Evolutionary conservation across 2,329 filamentous ascomycete species (phyloP), one percentile per base, ranked within the genome.

Genomic region (Talaromyces pinophilus): DNA sequence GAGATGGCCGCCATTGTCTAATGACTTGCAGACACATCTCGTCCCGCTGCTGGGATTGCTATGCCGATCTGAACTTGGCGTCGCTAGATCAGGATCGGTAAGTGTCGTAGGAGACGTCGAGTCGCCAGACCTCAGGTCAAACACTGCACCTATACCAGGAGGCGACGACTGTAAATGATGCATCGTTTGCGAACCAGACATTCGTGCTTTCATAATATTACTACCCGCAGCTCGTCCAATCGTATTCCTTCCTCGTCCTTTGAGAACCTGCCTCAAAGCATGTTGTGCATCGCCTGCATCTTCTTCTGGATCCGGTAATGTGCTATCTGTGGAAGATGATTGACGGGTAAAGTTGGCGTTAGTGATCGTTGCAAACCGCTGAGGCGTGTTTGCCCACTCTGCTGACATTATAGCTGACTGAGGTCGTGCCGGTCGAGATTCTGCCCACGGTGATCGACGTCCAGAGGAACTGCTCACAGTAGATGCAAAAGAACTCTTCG

Each of bases 21-120:
- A 77, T 17, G 82, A 81, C 61, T 84, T 83, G 71, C 87, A 89
- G 30, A 87, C 75, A 73, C 87, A 89, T 44, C 86, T 82, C 10
- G 86, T 87, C 42, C 83, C 83, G 67, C 77, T 82, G 67, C 82
- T 82, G 10, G 82, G 82, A 22, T 82, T 80, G 69, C 80, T 84
- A 68, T 82, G 84, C 46, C 82, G 82, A 63, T 85, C 83, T 17
- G 83, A 85, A 67, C 79, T 83, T 1, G 85, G 85, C 0, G 85
- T 86, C 2, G 80, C 79, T 61, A 85, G 70, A 64, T 82, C 82
- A 10, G 81, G 79, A 67, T 84, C 82, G 8, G 82, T 82, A 66
- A 83, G 78, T 33, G 82, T 85, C 1, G 81, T 83, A 19, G 84
- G 84, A n/a, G 82, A 83, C 22, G 74, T 75, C 67, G 78, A 74